Evolutionary conservation across 306 rosid genomes (phyloP).

Genomic region (Sechiopsis laciniata): DNA sequence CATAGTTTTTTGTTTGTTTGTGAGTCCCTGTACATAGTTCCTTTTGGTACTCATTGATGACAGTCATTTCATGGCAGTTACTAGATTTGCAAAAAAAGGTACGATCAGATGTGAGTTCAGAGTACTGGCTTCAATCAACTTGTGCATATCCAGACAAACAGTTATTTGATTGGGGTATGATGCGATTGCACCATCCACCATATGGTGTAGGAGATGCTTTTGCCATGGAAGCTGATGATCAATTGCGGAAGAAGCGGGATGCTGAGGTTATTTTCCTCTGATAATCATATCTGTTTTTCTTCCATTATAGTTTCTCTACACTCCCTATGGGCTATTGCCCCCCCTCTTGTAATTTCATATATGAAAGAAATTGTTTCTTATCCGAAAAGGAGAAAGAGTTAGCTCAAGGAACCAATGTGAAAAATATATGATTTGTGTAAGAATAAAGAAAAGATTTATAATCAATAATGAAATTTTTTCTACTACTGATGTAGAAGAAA

Average conservation of each 20-base stretch:
- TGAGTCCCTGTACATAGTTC: slow-evolving; percentile 13
- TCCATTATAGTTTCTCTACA: too few relatives aligned
- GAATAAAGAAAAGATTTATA: background rate
- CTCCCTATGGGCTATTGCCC: too few relatives aligned
- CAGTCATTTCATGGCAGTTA: slow-evolving; percentile 60
- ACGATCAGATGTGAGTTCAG: slow-evolving; percentile 79
- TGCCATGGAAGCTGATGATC: slow-evolving; percentile 88
- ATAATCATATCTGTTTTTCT: background rate
- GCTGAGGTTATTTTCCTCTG: slow-evolving; percentile 56
- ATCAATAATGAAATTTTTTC: slow-evolving; percentile 5
- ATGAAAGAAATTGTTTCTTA: background rate
- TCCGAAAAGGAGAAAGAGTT: background rate
- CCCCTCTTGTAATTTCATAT: too few relatives aligned
- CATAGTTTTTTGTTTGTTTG: too few relatives aligned
- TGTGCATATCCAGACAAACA: slow-evolving; percentile 84
- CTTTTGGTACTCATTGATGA: slow-evolving; percentile 43
- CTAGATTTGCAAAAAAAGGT: slow-evolving; percentile 81
- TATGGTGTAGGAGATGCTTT: slow-evolving; percentile 99
- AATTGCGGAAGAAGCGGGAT: slow-evolving; percentile 78
- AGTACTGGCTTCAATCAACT: slow-evolving; percentile 65
- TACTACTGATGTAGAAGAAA: slow-evolving; percentile 24
- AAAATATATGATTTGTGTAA: background rate
- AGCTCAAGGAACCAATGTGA: background rate
- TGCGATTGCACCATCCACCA: slow-evolving; percentile 72
- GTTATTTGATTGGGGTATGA: slow-evolving; percentile 94